These are phyloP conservation scores for Colletotrichum sojae DNA, from an alignment of 2,329 filamentous ascomycete genomes.

Conservation along the genomic window DNA sequence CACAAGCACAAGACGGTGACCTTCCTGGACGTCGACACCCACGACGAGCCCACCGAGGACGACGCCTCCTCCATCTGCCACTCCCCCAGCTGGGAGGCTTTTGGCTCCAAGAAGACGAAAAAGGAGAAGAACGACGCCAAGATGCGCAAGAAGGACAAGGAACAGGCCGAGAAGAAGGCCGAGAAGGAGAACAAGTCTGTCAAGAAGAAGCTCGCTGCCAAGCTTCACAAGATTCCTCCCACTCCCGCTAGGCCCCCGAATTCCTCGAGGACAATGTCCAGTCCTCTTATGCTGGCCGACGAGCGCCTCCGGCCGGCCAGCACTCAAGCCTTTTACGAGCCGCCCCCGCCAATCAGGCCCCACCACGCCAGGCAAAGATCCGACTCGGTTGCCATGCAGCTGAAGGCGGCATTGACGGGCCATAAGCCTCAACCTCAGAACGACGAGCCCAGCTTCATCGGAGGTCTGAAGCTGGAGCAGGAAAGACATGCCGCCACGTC, in stretches of 20 bases:
- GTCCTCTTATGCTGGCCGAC: slow-evolving; percentile 26
- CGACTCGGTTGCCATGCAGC: slow-evolving; percentile 40
- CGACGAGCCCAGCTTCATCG: slow-evolving; percentile 55
- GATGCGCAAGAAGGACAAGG: slow-evolving; percentile 59
- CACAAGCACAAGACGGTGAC: slow-evolving; percentile 56
- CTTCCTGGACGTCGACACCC: slow-evolving; percentile 52
- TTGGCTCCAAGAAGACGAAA: slow-evolving; percentile 66
- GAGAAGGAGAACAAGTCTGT: slow-evolving; percentile 55
- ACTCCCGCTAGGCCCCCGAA: slow-evolving; percentile 28
- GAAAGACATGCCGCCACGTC: slow-evolving; percentile 50
- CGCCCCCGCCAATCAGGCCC: slow-evolving; percentile 23
- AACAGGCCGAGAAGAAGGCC: slow-evolving; percentile 48
- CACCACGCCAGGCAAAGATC: slow-evolving; percentile 35
- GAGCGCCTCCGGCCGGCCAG: slow-evolving; percentile 28
- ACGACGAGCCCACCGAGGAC: slow-evolving; percentile 55
- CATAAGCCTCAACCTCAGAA: slow-evolving; percentile 32
- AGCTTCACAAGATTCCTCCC: slow-evolving; percentile 56
- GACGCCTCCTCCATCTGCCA: slow-evolving; percentile 69
- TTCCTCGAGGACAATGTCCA: slow-evolving; percentile 34
- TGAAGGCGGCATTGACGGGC: slow-evolving; percentile 39
- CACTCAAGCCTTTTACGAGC: slow-evolving; percentile 29
- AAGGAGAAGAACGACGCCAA: slow-evolving; percentile 63
- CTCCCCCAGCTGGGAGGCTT: slow-evolving; percentile 74
- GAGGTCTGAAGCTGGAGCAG: slow-evolving; percentile 58
- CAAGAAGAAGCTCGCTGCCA: slow-evolving; percentile 52